These are phyloP conservation scores for Pelargonium australe DNA, from an alignment of 441 rosid species.

Conservation along the genomic window DNA sequence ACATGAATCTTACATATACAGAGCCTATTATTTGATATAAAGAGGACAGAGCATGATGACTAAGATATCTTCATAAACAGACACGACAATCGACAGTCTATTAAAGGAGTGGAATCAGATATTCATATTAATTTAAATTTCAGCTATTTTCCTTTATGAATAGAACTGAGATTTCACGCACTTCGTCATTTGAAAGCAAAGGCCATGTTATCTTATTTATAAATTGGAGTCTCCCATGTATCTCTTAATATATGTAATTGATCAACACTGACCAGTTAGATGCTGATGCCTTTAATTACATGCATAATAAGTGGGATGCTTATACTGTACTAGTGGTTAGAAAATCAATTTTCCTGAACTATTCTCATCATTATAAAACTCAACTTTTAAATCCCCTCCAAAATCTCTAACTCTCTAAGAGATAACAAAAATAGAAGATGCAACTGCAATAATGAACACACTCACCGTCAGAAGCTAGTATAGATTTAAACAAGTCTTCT, in stretches of 20 bases:
- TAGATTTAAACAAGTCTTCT: slow-evolving; percentile 63
- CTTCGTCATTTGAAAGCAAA: no score
- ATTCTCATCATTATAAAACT: no score
- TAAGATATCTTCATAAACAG: not conserved
- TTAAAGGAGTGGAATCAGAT: not conserved
- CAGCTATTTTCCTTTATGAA: not conserved
- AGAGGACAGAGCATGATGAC: not conserved
- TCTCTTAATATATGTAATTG: not conserved
- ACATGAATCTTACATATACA: not conserved
- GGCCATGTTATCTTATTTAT: not conserved
- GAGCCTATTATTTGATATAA: not conserved
- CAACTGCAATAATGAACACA: slow-evolving; percentile 6
- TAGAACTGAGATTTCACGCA: not conserved
- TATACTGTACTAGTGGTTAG: no score
- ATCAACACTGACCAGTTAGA: not conserved
- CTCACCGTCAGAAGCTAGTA: slow-evolving; percentile 53
- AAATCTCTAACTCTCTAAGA: no score
- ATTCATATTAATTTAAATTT: not conserved
- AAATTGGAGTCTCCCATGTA: not conserved
- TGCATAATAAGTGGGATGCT: no score
- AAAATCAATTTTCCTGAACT: no score
- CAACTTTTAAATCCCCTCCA: no score
- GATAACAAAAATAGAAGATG: no score
- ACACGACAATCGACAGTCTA: not conserved
- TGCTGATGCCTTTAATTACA: not conserved